These are phyloP conservation scores for Xerocomus cyaneibrunnescens DNA, from an alignment of 1,284 basidiomycete species.

Conservation along the genomic window DNA sequence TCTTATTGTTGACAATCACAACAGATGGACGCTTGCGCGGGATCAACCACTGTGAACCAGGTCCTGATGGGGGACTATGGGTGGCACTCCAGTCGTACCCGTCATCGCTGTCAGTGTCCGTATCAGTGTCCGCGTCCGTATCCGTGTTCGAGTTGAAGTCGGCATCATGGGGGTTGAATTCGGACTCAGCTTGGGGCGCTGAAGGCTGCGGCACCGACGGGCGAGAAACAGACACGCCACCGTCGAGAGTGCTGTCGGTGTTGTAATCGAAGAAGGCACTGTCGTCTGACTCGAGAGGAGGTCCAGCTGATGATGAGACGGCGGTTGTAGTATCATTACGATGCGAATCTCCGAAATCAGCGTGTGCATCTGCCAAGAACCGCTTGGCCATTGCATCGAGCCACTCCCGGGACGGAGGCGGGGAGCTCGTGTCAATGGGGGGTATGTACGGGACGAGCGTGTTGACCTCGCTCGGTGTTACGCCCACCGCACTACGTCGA, in stretches of 20 bases:
- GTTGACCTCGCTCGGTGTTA: slow-evolving; percentile 30
- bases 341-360: slow-evolving; percentile 7
- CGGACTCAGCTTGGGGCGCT: slow-evolving; percentile 1
- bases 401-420: slow-evolving; percentile 20
- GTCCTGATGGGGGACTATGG: slow-evolving; percentile 9
- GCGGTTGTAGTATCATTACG: not conserved
- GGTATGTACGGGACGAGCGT: slow-evolving; percentile 25
- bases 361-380: slow-evolving; percentile 18
- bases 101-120: slow-evolving; percentile 19
- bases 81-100: slow-evolving; percentile 14
- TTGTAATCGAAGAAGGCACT: slow-evolving; percentile 18
- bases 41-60: slow-evolving; percentile 20
- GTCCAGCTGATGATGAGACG: not conserved
- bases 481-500: slow-evolving; percentile 20
- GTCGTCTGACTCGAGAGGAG: slow-evolving; percentile 1
- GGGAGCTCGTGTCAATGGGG: slow-evolving; percentile 21
- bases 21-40: slow-evolving; percentile 27
- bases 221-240: not conserved
- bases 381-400: slow-evolving; percentile 23
- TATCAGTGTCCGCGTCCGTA: slow-evolving; percentile 18
- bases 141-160: slow-evolving; percentile 15
- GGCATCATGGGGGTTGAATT: slow-evolving; percentile 4
- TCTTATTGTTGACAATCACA: slow-evolving; percentile 1
- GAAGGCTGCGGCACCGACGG: not conserved
- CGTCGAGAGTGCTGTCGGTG: slow-evolving; percentile 19